Evolutionary conservation across 129 eudicot genomes (phyloP).

Genomic region (Tagetes erecta): DNA sequence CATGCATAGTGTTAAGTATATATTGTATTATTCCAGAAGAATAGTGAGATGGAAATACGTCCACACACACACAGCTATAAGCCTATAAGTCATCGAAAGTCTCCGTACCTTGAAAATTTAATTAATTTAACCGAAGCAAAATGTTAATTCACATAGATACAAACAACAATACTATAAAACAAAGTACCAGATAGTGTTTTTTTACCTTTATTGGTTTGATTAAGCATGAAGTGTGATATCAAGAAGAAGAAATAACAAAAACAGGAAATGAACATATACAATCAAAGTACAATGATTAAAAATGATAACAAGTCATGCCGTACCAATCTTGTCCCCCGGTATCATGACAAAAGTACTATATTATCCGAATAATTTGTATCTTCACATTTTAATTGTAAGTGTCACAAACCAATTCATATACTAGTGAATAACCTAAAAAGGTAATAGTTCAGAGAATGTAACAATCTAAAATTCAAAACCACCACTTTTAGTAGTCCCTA

Average conservation of each 20-base stretch:
- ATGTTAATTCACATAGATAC: slow-evolving; percentile 17
- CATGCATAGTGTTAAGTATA: slow-evolving; percentile 19
- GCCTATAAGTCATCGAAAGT: background rate
- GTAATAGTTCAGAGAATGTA: background rate
- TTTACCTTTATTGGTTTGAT: background rate
- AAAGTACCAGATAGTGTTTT: background rate
- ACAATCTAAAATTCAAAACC: background rate
- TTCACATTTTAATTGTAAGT: background rate
- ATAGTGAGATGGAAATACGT: background rate
- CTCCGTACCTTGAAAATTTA: background rate
- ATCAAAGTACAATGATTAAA: background rate
- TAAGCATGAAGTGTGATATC: background rate
- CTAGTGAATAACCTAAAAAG: slow-evolving; percentile 10
- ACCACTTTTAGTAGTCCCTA: background rate
- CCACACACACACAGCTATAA: background rate
- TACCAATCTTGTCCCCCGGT: background rate
- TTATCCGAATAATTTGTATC: background rate
- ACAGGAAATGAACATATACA: no score
- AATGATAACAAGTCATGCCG: background rate
- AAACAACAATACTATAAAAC: background rate
- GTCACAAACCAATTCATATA: background rate
- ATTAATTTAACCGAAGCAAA: background rate
- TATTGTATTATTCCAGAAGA: background rate
- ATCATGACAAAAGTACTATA: no score
- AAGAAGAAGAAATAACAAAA: background rate